phyloP scores from a whole-genome alignment of 78 protist genomes.

The Dictyostelium discoideum region DNA sequence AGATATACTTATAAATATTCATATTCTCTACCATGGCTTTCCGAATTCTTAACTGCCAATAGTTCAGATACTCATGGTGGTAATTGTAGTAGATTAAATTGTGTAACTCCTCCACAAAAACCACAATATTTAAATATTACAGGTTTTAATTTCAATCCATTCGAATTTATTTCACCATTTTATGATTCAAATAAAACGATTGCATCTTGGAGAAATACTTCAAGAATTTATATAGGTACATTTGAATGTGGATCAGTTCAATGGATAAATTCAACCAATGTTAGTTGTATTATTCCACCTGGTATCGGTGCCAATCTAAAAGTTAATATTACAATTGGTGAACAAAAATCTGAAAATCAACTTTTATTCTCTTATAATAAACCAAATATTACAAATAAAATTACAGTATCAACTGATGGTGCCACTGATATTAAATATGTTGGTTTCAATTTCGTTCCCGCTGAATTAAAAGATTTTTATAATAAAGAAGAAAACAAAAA shows the following conservation, averaged over 20 bases:
- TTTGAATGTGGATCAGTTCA: neutral
- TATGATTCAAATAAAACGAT: neutral
- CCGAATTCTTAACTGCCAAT: neutral
- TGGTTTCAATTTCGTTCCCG: neutral
- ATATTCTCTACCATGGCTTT: slow-evolving; percentile 1
- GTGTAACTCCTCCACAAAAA: neutral
- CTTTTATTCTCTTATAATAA: neutral
- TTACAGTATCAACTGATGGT: neutral
- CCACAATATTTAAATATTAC: neutral
- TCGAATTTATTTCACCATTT: neutral
- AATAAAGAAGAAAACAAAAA: neutral
- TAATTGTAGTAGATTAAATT: neutral
- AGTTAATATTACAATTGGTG: neutral
- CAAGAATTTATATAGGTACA: neutral
- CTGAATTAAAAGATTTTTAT: neutral
- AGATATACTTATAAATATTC: neutral
- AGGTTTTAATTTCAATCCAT: neutral
- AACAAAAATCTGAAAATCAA: neutral
- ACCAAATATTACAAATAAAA: neutral
- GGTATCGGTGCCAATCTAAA: neutral
- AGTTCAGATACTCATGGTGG: neutral
- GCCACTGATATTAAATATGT: neutral
- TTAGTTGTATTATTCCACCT: neutral
- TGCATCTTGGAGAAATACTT: neutral
- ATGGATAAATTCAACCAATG: neutral